Evolutionary conservation across 768 basidiomycete genomes (phyloP).

Genomic region (Saitozyma sp.): DNA sequence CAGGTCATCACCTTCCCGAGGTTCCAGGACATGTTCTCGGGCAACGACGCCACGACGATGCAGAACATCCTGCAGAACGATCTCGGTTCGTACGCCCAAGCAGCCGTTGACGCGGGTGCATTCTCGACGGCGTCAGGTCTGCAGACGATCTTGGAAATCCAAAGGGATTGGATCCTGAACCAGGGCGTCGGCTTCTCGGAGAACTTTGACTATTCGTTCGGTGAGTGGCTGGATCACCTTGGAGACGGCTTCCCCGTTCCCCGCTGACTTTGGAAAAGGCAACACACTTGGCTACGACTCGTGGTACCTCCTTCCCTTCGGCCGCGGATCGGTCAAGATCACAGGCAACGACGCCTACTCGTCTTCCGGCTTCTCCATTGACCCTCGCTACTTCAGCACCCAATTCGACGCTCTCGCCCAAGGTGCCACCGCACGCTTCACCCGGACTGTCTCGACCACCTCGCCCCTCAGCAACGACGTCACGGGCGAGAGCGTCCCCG

Average conservation of each 20-base stretch:
- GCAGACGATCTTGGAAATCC: constrained; percentile 36
- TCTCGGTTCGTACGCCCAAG: constrained; percentile 37
- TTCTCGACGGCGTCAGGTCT: constrained; percentile 26
- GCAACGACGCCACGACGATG: constrained; percentile 26
- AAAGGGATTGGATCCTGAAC: constrained; percentile 45
- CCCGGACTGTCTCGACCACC: constrained; percentile 20
- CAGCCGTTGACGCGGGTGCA: constrained; percentile 35
- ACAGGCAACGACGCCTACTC: constrained; percentile 33
- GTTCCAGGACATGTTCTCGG: constrained; percentile 27
- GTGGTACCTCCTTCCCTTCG: constrained; percentile 46
- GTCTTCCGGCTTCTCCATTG: constrained; percentile 17
- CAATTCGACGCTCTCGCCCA: constrained; percentile 38
- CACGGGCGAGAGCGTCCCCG: constrained; percentile 18
- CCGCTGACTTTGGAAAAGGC: not conserved
- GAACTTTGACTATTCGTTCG: constrained; percentile 34
- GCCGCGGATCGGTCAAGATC: constrained; percentile 42
- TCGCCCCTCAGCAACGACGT: constrained; percentile 18
- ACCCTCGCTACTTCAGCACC: constrained; percentile 42
- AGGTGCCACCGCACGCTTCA: constrained; percentile 36
- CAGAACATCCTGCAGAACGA: constrained; percentile 33
- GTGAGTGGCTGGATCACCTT: not conserved
- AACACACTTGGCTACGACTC: constrained; percentile 14
- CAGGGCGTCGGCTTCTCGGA: constrained; percentile 36
- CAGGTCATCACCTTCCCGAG: constrained; percentile 31
- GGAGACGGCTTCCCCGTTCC: not conserved